Base-by-base conservation (phyloP, 2,329 filamentous ascomycete species). In the Aphanoascus verrucosus region DNA sequence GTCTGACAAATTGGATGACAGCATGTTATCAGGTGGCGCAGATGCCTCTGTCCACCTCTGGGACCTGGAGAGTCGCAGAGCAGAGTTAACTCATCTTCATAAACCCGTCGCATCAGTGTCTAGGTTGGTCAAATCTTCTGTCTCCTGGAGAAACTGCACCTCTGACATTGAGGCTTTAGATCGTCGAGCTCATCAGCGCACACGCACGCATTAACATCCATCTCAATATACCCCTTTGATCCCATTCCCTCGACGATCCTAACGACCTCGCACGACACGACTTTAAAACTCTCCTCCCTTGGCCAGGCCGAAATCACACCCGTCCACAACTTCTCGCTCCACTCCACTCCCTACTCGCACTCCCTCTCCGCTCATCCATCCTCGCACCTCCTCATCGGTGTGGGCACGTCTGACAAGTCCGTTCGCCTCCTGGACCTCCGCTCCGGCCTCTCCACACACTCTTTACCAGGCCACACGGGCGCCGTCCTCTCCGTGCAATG, bases 361-460 rank as follows among this genome's bases (percentile, higher is more conserved):
- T 82, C 86, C 0, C 77, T 87, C 23, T 94, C 89, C 0, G 66
- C 70, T 1, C 65, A 71, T 78, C 83, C 41, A 72, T 90, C 55
- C 79, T 88, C 53, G 72, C 80, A 50, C 77, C 75, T 94, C 0
- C 78, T 95, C 3, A 86, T 96, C 8, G 89, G 91, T 8, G 93
- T 88, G 63, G 90, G 86, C 0, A 94, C 89, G 0, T 88, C 94
- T 58, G 83, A 93, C 64, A 87, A 88, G 5, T 78, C 86, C 23
- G 85, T 95, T 12, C 83, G 89, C 14, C 79, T 97, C 5, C 81
- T 96, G 5, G 91, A 97, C 65, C 76, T 96, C 34, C 85, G 86
- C 50, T 90, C 89, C 0, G 88, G 88, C 1, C 79, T 88, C 14
- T 81, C 78, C 46, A 83, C 85, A 1, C 85, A 89, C 63, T 81